Percentiles rank a stretch among this genome's conserved stretches.
Conservation (phyloP, 2,329 filamentous ascomycete species). For the Ceratocystis cacaofunesta region DNA sequence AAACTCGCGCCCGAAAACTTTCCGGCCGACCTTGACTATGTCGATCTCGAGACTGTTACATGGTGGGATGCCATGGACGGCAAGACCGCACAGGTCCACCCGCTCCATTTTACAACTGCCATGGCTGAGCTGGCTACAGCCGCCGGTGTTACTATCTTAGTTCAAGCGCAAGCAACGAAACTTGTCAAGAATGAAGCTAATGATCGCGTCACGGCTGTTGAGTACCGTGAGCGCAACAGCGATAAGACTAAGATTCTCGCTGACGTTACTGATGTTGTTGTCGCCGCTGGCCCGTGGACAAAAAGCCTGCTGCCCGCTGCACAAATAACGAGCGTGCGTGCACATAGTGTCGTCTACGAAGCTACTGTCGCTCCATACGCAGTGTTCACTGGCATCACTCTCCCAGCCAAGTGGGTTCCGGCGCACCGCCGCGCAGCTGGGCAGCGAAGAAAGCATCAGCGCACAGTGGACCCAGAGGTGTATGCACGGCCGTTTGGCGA, state of each 20-base stretch:
- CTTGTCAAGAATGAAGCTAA: constrained; percentile 19
- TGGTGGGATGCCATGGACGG: constrained; percentile 70
- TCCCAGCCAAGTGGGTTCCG: constrained; percentile 50
- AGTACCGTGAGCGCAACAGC: constrained; percentile 37
- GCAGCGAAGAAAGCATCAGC: constrained; percentile 39
- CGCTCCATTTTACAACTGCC: constrained; percentile 72
- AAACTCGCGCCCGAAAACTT: constrained; percentile 44
- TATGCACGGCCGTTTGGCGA: constrained; percentile 81
- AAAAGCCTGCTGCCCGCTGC: constrained; percentile 40
- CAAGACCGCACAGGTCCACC: constrained; percentile 88
- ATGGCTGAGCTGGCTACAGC: constrained; percentile 65
- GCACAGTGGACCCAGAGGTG: constrained; percentile 72
- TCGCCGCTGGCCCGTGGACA: constrained; percentile 50
- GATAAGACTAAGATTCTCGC: constrained; percentile 25
- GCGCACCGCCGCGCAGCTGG: constrained; percentile 33
- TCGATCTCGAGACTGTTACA: constrained; percentile 50
- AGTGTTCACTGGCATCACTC: constrained; percentile 71
- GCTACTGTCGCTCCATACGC: constrained; percentile 56
- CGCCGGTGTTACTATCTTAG: constrained; percentile 50
- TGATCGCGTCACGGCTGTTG: constrained; percentile 45
- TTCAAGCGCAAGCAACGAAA: constrained; percentile 50
- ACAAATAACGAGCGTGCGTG: constrained; percentile 43
- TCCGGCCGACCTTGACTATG: constrained; percentile 72
- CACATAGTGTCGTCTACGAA: constrained; percentile 51
- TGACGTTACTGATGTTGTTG: constrained; percentile 38